Percentiles rank a stretch among this genome's conserved stretches.
Conservation (phyloP, 2,329 filamentous ascomycete species). For the Endoconidiophora polonica region DNA sequence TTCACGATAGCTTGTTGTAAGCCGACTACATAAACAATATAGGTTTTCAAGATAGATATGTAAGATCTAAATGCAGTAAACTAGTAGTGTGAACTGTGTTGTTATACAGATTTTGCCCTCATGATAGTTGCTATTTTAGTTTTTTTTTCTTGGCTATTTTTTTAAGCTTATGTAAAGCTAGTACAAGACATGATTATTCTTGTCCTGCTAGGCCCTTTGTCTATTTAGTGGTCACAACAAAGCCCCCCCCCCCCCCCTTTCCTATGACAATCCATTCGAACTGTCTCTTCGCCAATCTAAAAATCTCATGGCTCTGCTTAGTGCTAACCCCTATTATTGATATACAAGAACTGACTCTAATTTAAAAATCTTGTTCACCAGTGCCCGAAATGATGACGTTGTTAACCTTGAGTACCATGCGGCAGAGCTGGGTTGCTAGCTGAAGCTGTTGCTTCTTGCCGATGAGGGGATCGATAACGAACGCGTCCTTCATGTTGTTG, state of each 20-base stretch:
- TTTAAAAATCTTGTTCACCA: conserved; percentile 58
- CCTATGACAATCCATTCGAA: not conserved
- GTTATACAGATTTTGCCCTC: too few species aligned
- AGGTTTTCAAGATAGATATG: too few species aligned
- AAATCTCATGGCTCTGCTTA: not conserved
- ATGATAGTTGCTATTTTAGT: too few species aligned
- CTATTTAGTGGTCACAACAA: not conserved
- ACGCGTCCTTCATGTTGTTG: conserved; percentile 96
- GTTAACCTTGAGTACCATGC: conserved; percentile 96
- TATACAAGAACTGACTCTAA: too few species aligned
- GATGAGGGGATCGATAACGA: conserved; percentile 95
- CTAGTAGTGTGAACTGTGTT: too few species aligned
- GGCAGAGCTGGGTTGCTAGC: conserved; percentile 89
- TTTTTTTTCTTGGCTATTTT: not conserved
- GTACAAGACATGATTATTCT: too few species aligned
- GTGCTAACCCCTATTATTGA: too few species aligned
- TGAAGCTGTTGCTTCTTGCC: conserved; percentile 95
- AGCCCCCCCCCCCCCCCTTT: not conserved
- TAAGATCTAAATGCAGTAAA: too few species aligned
- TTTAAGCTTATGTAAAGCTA: not conserved
- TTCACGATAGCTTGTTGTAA: too few species aligned
- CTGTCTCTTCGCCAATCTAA: not conserved
- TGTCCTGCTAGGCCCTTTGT: too few species aligned
- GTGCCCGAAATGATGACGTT: conserved; percentile 85
- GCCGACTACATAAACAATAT: too few species aligned